Percentiles rank a stretch among this genome's conserved stretches.
Conservation (phyloP, 768 basidiomycete genomes). For the Lactarius sanguifluus region DNA sequence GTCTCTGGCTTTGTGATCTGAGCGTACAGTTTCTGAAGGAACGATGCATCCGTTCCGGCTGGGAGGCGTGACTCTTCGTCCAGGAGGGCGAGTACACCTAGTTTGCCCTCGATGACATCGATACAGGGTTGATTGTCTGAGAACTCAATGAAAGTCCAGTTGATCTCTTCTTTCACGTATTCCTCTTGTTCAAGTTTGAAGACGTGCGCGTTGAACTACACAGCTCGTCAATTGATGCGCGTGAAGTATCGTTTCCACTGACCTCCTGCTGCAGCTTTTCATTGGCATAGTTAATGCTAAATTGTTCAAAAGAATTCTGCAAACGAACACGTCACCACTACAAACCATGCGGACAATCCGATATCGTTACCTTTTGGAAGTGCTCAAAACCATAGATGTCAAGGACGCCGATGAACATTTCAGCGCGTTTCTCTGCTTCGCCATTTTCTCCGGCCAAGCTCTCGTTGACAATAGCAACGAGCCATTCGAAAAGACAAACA, state of each 20-base stretch:
- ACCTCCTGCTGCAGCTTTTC: conserved; percentile 98
- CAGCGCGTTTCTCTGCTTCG: conserved; percentile 83
- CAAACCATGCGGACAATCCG: not conserved
- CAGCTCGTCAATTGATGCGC: conserved; percentile 1
- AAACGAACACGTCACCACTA: conserved; percentile 4
- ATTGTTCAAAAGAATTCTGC: conserved; percentile 92
- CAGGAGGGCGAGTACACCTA: conserved; percentile 90
- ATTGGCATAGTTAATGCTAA: conserved; percentile 99
- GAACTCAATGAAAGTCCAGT: conserved; percentile 99
- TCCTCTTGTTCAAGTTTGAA: conserved; percentile 99
- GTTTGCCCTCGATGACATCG: conserved; percentile 95
- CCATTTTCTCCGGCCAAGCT: conserved; percentile 94
- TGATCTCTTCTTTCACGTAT: conserved; percentile 96
- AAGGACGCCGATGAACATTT: conserved; percentile 98
- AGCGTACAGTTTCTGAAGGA: conserved; percentile 86
- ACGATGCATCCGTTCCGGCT: conserved; percentile 86
- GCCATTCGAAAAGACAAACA: conserved; percentile 98
- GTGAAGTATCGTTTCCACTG: conserved; percentile 24
- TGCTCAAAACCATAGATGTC: conserved; percentile 99
- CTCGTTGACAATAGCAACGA: conserved; percentile 96
- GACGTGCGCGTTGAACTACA: conserved; percentile 96
- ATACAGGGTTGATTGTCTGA: conserved; percentile 99
- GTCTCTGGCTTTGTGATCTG: conserved; percentile 85
- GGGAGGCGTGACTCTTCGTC: conserved; percentile 98
- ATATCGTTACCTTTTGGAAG: conserved; percentile 78